Conservation (phyloP, 306 rosid species). For the Casuarina cunninghamiana region DNA sequence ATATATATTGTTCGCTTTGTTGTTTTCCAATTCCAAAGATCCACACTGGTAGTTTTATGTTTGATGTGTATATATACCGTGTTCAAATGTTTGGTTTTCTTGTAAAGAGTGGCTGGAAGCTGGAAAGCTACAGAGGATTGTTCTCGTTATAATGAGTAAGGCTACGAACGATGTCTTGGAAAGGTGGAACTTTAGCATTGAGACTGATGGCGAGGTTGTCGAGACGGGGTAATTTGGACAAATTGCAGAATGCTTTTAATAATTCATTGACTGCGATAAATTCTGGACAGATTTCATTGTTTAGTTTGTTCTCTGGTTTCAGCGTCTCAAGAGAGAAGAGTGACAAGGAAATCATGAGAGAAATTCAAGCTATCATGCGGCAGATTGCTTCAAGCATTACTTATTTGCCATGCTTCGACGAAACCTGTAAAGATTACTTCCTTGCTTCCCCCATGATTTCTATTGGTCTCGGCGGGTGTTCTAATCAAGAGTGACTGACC, state of each 20-base stretch:
- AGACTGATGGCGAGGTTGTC: conserved; percentile 83
- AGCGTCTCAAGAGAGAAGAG: conserved; percentile 92
- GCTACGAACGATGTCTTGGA: conserved; percentile 82
- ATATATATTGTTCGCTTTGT: background rate
- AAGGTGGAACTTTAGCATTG: conserved; percentile 99
- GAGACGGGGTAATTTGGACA: conserved; percentile 61
- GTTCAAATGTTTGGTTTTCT: conserved; percentile 7
- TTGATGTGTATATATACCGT: background rate
- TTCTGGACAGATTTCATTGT: background rate
- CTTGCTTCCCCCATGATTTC: background rate
- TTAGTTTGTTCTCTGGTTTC: conserved; percentile 10
- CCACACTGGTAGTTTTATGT: background rate
- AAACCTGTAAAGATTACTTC: conserved; percentile 60
- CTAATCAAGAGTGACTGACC: background rate
- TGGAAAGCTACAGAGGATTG: conserved; percentile 95
- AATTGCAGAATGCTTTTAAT: background rate
- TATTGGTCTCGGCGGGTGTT: background rate
- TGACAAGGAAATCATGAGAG: conserved; percentile 99
- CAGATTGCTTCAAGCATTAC: conserved; percentile 99
- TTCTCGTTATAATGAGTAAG: conserved; percentile 80
- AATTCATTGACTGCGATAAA: background rate
- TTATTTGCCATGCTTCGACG: conserved; percentile 96
- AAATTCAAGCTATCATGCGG: conserved; percentile 97
- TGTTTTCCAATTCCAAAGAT: background rate
- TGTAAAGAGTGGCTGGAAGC: conserved; percentile 93